Percentiles rank a stretch among this genome's conserved stretches.
phyloP scores from a whole-genome alignment of 805 yeast genomes.

The Candida quercuum region DNA sequence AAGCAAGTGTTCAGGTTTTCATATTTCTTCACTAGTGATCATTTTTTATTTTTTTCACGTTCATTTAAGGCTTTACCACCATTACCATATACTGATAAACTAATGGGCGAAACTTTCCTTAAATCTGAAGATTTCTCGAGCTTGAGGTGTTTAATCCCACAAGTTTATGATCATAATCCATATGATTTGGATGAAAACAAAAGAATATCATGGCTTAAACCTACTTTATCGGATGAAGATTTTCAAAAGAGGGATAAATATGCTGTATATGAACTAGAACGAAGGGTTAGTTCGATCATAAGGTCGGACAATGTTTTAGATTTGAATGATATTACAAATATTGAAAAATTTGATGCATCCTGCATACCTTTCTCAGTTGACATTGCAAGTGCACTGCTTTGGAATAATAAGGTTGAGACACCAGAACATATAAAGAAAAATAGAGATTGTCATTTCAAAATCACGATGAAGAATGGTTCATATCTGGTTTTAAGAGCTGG shows the following conservation, averaged over 20 bases:
- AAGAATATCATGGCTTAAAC: conserved; percentile 61
- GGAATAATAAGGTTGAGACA: conserved; percentile 22
- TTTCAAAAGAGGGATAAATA: conserved; percentile 45
- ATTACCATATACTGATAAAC: conserved; percentile 30
- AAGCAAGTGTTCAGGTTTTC: conserved; percentile 45
- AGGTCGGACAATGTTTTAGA: conserved; percentile 61
- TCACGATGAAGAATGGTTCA: conserved; percentile 43
- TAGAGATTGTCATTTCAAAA: conserved; percentile 47
- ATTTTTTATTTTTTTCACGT: conserved; percentile 53
- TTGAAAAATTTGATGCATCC: conserved; percentile 28
- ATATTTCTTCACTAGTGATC: conserved; percentile 60
- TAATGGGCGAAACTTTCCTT: conserved; percentile 23
- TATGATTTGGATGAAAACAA: conserved; percentile 43
- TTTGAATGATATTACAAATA: conserved; percentile 40
- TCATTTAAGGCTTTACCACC: conserved; percentile 61
- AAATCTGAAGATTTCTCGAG: conserved; percentile 21
- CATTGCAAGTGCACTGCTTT: conserved; percentile 25
- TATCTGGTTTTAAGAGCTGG: conserved; percentile 52
- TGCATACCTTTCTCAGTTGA: conserved; percentile 24
- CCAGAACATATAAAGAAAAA: conserved; percentile 17
- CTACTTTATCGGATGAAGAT: conserved; percentile 29
- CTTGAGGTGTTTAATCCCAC: conserved; percentile 26
- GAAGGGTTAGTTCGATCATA: conserved; percentile 51
- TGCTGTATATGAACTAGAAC: conserved; percentile 61
- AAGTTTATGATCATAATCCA: conserved; percentile 44